phyloP scores from a whole-genome alignment of 2,329 filamentous ascomycete genomes.

The Aureobasidium sp. region DNA sequence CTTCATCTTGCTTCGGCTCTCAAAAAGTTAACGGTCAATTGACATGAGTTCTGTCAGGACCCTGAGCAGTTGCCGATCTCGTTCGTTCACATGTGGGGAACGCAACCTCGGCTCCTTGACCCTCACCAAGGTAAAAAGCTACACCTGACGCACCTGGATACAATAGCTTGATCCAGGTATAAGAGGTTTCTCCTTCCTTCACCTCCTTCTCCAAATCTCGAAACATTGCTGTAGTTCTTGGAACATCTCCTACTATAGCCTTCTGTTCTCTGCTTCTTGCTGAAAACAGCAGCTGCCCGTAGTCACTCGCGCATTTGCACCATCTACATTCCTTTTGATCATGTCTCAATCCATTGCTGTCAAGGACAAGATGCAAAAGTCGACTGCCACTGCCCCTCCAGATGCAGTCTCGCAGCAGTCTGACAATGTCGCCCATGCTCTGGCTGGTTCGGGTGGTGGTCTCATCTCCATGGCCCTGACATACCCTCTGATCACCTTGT shows the following conservation, averaged over 20 bases:
- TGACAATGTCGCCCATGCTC: constrained; percentile 92
- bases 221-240: not conserved
- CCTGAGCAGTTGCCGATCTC: not conserved
- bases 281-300: not conserved
- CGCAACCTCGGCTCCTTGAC: not conserved
- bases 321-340: not conserved
- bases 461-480: constrained; percentile 94
- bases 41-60: constrained; percentile 1
- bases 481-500: constrained; percentile 96
- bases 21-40: not conserved
- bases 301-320: not conserved
- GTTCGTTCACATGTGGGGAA: constrained; percentile 11
- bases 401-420: constrained; percentile 68
- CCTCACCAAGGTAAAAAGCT: constrained; percentile 6
- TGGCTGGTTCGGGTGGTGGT: constrained; percentile 82
- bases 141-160: constrained; percentile 3
- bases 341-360: constrained; percentile 33
- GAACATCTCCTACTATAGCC: not conserved
- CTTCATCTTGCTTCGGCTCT: not conserved
- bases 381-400: constrained; percentile 25
- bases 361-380: constrained; percentile 19
- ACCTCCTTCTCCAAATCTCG: not conserved
- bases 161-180: constrained; percentile 8
- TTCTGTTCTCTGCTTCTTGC: not conserved
- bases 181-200: not conserved